These are phyloP conservation scores for Calocera cornea DNA, from an alignment of 768 basidiomycete genomes.

Conservation along the genomic window DNA sequence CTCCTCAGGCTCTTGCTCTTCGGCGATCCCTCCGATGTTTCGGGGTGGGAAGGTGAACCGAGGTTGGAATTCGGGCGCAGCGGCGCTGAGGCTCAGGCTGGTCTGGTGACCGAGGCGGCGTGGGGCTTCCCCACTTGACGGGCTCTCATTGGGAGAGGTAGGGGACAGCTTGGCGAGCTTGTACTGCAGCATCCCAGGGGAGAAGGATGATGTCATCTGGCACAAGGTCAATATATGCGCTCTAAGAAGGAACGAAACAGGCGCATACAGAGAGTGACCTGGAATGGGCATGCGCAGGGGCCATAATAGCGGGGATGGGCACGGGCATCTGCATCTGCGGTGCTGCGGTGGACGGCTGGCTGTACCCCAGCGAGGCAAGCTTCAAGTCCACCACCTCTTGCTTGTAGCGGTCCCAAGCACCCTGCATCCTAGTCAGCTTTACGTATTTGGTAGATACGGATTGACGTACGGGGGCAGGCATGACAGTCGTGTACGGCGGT, in stretches of 20 bases:
- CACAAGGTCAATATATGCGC: constrained; percentile 10
- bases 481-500: constrained; percentile 59
- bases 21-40: neutral
- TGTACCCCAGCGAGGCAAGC: constrained; percentile 65
- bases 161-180: constrained; percentile 58
- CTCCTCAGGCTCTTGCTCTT: constrained; percentile 5
- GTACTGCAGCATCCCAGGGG: constrained; percentile 66
- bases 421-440: constrained; percentile 29
- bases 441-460: constrained; percentile 6
- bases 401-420: constrained; percentile 61
- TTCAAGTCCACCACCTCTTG: constrained; percentile 66
- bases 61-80: neutral
- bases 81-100: constrained; percentile 3
- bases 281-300: constrained; percentile 40
- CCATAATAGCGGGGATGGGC: constrained; percentile 35
- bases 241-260: neutral
- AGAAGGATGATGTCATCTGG: constrained; percentile 83
- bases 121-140: constrained; percentile 13
- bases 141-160: neutral
- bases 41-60: neutral
- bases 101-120: constrained; percentile 6
- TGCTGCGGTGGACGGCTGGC: constrained; percentile 41
- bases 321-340: constrained; percentile 25
- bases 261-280: constrained; percentile 71
- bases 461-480: constrained; percentile 56